Percentiles rank a stretch among this genome's conserved stretches.
Evolutionary conservation across 768 basidiomycete species (phyloP).

Genomic region (Naganishia antarctica): DNA sequence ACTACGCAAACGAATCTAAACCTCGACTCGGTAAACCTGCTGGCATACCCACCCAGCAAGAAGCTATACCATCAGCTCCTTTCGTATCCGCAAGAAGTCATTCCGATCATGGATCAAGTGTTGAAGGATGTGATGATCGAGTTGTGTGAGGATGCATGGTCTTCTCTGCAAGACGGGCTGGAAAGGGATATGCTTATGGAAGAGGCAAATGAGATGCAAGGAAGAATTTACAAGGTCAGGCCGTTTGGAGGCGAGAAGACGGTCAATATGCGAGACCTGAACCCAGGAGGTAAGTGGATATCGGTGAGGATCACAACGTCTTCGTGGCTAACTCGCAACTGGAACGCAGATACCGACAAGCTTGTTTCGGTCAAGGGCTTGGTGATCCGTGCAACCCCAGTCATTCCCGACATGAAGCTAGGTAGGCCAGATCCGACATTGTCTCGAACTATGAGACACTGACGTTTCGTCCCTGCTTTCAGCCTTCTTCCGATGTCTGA

Average conservation of each 20-base stretch:
- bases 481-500: conserved; percentile 95
- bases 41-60: conserved; percentile 75
- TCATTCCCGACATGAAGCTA: conserved; percentile 97
- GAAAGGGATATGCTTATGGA: conserved; percentile 58
- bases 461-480: conserved; percentile 37
- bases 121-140: conserved; percentile 90
- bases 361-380: conserved; percentile 92
- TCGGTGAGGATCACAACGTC: background rate
- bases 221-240: conserved; percentile 82
- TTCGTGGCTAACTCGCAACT: background rate
- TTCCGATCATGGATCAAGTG: conserved; percentile 95
- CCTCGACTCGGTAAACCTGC: conserved; percentile 77
- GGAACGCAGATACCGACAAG: conserved; percentile 88
- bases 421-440: conserved; percentile 42
- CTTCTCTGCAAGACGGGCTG: conserved; percentile 55
- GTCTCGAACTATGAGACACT: background rate
- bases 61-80: conserved; percentile 77
- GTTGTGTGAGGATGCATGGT: conserved; percentile 67
- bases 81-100: conserved; percentile 94
- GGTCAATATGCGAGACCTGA: conserved; percentile 89
- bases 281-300: conserved; percentile 68
- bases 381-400: conserved; percentile 92
- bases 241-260: conserved; percentile 69
- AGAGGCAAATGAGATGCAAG: conserved; percentile 82
- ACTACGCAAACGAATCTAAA: conserved; percentile 93